Evolutionary conservation across 108 stramenopile species (phyloP).

Genomic region (Cyclostephanos tholiformis): DNA sequence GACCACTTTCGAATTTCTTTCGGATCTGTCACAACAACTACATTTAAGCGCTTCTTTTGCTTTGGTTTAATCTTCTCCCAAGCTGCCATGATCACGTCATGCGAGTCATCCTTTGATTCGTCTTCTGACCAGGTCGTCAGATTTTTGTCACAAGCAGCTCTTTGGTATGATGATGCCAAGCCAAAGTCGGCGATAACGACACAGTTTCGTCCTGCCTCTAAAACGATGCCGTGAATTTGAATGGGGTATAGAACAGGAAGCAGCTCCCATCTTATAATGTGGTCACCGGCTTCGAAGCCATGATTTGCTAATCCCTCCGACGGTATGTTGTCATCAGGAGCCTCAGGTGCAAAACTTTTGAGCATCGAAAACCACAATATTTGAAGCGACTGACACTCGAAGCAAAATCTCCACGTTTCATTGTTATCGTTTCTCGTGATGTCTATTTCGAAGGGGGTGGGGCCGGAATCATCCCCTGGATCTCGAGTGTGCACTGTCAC

Average conservation of each 20-base stretch:
- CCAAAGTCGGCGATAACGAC: conserved; percentile 55
- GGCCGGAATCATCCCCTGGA: conserved; percentile 32
- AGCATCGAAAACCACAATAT: conserved; percentile 37
- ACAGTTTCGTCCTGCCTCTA: conserved; percentile 46
- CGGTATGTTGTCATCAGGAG: conserved; percentile 1
- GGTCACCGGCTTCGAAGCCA: conserved; percentile 58
- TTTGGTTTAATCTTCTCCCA: conserved; percentile 59
- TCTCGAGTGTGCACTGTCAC: conserved; percentile 33
- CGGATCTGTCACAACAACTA: conserved; percentile 50
- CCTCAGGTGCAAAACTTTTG: conserved; percentile 18
- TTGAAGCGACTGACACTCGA: conserved; percentile 40
- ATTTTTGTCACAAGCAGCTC: conserved; percentile 12
- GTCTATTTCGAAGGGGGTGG: conserved; percentile 52
- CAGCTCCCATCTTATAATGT: conserved; percentile 63
- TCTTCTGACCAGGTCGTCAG: conserved; percentile 35
- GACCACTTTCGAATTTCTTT: conserved; percentile 57
- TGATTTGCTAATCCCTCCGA: conserved; percentile 42
- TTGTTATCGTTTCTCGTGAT: conserved; percentile 39
- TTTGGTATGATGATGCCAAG: conserved; percentile 39
- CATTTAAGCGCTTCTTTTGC: conserved; percentile 54
- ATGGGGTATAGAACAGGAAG: conserved; percentile 57
- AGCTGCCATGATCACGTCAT: conserved; percentile 44
- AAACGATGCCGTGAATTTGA: conserved; percentile 57
- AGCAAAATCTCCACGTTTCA: conserved; percentile 58
- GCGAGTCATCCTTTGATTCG: conserved; percentile 26